Base-by-base conservation (phyloP, 805 yeast genomes). In the Kodamaea restingae region DNA sequence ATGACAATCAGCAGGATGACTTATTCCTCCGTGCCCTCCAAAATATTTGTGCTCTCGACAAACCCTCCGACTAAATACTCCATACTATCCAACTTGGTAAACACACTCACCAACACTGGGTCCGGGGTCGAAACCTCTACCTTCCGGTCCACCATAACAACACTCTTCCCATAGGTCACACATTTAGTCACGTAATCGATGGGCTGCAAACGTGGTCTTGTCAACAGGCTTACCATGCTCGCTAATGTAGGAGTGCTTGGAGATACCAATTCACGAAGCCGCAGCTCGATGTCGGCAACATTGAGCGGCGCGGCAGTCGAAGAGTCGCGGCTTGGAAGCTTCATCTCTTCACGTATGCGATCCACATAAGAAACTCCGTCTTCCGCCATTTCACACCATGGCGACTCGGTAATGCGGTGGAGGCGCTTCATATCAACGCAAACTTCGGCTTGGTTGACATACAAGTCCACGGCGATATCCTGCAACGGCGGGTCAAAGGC, bases 71-170 rank as follows among this genome's bases (percentile, higher is more conserved):
- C 58, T 35, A 70, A 58, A 42, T 71, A 71, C 52, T 82, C 86
- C 29, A 83, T 58, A 32, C 81, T 75, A 40, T 73, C 82, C 44
- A 84, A 62, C 50, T 83, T 83, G 4, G 84, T 73, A 45, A 77
- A 71, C 1, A 81, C 72, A 36, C 83, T 75, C 27, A 82, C 65
- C 38, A 84, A 55, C 7, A 76, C 69, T 2, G 90, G 90, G 50
- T 84, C 91, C 17, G 84, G 80, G 3, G 82, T 73, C 18, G 78
- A 70, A 3, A 80, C 78, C 42, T 77, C 78, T 15, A 80, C 61
- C 41, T 76, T 78, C 43, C 75, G 81, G 44, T 65, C 61, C 18
- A 81, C 78, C 51, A 78, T 76, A 18, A 81, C 88, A 32, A 81
- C 87, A 47, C 63, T 67, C 30, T 67, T 63, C 42, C 74, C 63